Evolutionary conservation across 352 stramenopile genomes (phyloP).

Genomic region (Phytophthora aleatoria): DNA sequence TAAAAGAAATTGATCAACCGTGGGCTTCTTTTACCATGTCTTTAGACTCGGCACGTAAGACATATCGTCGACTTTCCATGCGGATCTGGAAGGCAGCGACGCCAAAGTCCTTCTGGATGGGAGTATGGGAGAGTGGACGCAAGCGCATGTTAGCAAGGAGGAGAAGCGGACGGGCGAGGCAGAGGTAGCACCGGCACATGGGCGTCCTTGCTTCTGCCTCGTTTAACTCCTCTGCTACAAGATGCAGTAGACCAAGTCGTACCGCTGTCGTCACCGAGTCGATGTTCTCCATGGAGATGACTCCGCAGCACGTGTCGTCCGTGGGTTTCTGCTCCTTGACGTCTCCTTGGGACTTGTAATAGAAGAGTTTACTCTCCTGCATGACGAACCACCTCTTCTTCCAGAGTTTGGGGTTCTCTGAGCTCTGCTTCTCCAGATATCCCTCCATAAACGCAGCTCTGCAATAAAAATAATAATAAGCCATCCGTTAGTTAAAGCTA

Average conservation of each 20-base stretch:
- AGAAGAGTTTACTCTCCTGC: constrained; percentile 84
- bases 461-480: constrained; percentile 3
- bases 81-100: constrained; percentile 84
- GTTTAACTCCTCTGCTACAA: constrained; percentile 13
- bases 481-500: not conserved
- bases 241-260: constrained; percentile 24
- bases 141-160: constrained; percentile 34
- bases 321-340: constrained; percentile 60
- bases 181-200: constrained; percentile 15
- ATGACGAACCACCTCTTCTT: constrained; percentile 89
- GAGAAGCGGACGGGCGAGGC: constrained; percentile 13
- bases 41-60: constrained; percentile 82
- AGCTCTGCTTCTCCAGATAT: constrained; percentile 85
- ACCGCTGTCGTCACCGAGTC: constrained; percentile 87
- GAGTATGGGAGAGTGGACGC: constrained; percentile 13
- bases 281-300: constrained; percentile 84
- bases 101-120: constrained; percentile 80
- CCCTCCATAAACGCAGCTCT: constrained; percentile 79
- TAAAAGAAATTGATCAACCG: not conserved
- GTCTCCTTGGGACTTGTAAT: constrained; percentile 72
- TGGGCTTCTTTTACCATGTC: constrained; percentile 56
- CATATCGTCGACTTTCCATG: constrained; percentile 73
- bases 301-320: constrained; percentile 64
- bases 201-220: constrained; percentile 1
- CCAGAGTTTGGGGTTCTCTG: constrained; percentile 67